A percentile compares a stretch with the other conserved stretches of the same genome.
Conservation (phyloP, 495 filamentous ascomycete genomes). For the Aspergillus ostianus region DNA sequence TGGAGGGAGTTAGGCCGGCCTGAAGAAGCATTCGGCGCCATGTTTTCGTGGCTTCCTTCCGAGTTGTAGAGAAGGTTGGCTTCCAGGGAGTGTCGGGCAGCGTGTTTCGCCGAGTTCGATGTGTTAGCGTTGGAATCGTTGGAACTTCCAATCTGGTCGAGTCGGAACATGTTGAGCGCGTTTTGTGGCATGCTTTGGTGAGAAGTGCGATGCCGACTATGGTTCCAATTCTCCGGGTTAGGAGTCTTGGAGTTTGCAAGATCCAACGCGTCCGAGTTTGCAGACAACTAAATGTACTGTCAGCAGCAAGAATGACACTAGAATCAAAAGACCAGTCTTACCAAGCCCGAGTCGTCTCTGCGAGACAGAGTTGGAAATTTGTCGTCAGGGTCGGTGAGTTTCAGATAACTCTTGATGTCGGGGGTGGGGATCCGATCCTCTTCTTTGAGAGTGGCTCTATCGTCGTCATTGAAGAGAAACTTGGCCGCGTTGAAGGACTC, state of each 20-base stretch:
- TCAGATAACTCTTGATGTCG: conserved; percentile 65
- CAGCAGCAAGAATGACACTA: not conserved
- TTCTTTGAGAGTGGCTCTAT: conserved; percentile 47
- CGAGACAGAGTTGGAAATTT: conserved; percentile 80
- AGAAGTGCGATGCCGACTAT: conserved; percentile 71
- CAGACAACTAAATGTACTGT: conserved; percentile 59
- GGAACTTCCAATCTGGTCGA: conserved; percentile 31
- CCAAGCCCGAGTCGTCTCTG: conserved; percentile 65
- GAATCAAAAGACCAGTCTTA: conserved; percentile 42
- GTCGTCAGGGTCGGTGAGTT: conserved; percentile 73
- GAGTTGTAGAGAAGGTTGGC: conserved; percentile 34
- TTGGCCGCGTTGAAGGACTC: conserved; percentile 74
- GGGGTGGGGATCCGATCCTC: conserved; percentile 55
- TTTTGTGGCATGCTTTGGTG: conserved; percentile 80
- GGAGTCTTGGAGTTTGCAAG: conserved; percentile 70
- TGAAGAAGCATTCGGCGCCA: conserved; percentile 27
- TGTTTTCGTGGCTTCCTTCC: conserved; percentile 29
- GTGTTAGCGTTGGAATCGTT: conserved; percentile 20
- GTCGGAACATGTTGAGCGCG: conserved; percentile 37
- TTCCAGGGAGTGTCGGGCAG: conserved; percentile 58
- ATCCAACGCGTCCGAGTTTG: conserved; percentile 78
- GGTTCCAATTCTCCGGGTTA: conserved; percentile 64
- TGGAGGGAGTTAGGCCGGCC: conserved; percentile 52
- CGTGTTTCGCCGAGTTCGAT: conserved; percentile 25
- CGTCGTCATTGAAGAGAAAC: conserved; percentile 83